Evolutionary conservation across 768 basidiomycete species (phyloP).

Genomic region (Auricularia sp.): DNA sequence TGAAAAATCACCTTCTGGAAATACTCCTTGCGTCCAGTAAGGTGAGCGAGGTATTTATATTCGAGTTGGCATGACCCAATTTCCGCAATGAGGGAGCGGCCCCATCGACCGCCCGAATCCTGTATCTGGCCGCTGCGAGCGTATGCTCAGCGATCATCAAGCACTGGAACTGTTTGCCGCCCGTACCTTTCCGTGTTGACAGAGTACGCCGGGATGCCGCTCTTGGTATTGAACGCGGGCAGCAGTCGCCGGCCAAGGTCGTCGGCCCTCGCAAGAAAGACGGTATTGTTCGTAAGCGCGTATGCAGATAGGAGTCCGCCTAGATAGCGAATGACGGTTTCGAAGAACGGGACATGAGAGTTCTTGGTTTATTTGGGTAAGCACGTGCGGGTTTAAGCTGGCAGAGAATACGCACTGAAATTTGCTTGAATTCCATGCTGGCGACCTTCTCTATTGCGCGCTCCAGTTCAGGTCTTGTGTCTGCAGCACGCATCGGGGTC

Average conservation of each 20-base stretch:
- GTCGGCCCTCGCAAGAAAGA: constrained; percentile 60
- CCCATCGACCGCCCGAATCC: background rate
- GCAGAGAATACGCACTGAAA: background rate
- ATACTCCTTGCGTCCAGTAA: constrained; percentile 60
- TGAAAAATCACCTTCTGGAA: constrained; percentile 38
- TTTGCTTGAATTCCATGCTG: constrained; percentile 37
- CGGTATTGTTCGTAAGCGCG: constrained; percentile 53
- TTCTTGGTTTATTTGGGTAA: constrained; percentile 7
- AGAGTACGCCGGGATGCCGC: constrained; percentile 60
- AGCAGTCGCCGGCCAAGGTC: constrained; percentile 68
- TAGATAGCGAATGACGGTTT: constrained; percentile 84
- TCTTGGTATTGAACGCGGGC: constrained; percentile 57
- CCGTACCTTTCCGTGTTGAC: constrained; percentile 56
- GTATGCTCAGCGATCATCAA: constrained; percentile 18
- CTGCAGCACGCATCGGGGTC: background rate
- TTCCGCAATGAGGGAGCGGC: constrained; percentile 40
- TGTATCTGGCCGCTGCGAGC: constrained; percentile 30
- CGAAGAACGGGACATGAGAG: constrained; percentile 50
- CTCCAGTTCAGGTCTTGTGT: constrained; percentile 41
- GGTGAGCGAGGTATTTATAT: constrained; percentile 70
- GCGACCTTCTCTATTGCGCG: constrained; percentile 48
- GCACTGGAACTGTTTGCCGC: constrained; percentile 21
- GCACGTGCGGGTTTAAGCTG: background rate
- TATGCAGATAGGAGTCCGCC: constrained; percentile 82
- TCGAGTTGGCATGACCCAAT: constrained; percentile 76